Percentiles rank a stretch among this genome's conserved stretches.
These are phyloP conservation scores for Rutidosis leptorrhynchoides DNA, from an alignment of 129 eudicot genomes.

Conservation along the genomic window DNA sequence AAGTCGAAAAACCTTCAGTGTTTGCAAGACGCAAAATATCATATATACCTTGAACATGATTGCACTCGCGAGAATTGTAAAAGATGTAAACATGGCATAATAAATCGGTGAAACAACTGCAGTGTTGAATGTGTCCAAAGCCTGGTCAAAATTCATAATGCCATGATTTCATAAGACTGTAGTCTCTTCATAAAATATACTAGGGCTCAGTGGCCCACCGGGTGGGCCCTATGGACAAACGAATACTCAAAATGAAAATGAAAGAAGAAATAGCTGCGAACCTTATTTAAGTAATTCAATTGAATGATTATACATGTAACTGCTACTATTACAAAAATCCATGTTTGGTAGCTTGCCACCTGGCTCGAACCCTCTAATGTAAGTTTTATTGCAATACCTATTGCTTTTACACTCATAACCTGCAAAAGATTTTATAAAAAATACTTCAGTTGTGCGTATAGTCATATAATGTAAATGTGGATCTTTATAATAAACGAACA, in stretches of 20 bases:
- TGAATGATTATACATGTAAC: conserved; percentile 65
- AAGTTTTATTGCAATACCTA: conserved; percentile 79
- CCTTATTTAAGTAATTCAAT: conserved; percentile 76
- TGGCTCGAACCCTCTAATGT: conserved; percentile 77
- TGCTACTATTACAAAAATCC: conserved; percentile 77
- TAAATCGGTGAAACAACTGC: conserved; percentile 77
- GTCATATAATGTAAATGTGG: background rate
- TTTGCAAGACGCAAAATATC: background rate
- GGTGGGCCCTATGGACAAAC: too few species aligned
- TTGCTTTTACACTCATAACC: conserved; percentile 86
- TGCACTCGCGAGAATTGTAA: conserved; percentile 76
- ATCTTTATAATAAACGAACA: background rate
- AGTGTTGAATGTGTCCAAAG: conserved; percentile 71
- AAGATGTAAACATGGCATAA: conserved; percentile 75
- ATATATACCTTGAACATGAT: conserved; percentile 70
- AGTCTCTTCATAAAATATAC: too few species aligned
- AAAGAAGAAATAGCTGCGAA: conserved; percentile 24
- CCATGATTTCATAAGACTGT: background rate
- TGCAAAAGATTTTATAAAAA: too few species aligned
- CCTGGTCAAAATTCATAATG: conserved; percentile 41
- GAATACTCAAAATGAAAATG: background rate
- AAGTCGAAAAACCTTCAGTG: background rate
- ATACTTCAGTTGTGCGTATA: too few species aligned
- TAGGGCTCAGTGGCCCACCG: too few species aligned
- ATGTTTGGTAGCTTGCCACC: conserved; percentile 61